Evolutionary conservation across 164 flowering plant species (phyloP), one percentile per base, ranked within the genome.

Genomic region (Liriodendron chinense): DNA sequence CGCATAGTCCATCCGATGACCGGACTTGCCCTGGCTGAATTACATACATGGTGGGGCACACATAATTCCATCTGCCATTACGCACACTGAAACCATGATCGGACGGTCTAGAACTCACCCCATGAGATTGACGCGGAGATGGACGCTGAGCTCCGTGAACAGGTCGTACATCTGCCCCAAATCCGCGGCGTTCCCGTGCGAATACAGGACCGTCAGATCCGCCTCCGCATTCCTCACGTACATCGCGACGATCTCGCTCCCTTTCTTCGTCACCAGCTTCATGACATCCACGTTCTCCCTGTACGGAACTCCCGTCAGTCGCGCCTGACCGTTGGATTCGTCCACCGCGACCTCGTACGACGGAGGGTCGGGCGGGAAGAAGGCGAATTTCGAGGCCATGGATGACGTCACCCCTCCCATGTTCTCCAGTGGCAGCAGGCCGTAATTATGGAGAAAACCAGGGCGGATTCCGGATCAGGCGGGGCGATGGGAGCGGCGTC

Each of bases 151-250:
- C 76, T 91, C 96, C 16, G 71, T 25, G 74, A 92, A 91, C 56
- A 94, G 83, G 75, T 91, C 94, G 76, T 79, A 92, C 92, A 94
- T 90, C 87, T 94, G 98, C 7, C 98, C 97, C 65, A 94, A 78
- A 91, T 94, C 98, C 71, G 96, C 92, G 1, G 98, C 98, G 79
- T 94, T 94, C 3, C 98, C 98, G 72, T 94, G 98, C 12, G 98
- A 92, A 71, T 92, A 92, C 53, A 94, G 78, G 71, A 92, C 34
- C 21, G 98, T 94, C 59, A 92, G 74, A 74, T 79, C 67, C 49
- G 98, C 97, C 65, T 82, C 47, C 9, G 91, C 91, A 69, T 94
- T 90, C 86, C 79, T 87, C 22, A 92, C 78, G 56, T 88, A 91
- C 77, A 89, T 67, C 2, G 92, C 96, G 65, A 90, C 87, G 57